phyloP scores from a whole-genome alignment of 306 rosid species.

The Astragalus membranaceus region DNA sequence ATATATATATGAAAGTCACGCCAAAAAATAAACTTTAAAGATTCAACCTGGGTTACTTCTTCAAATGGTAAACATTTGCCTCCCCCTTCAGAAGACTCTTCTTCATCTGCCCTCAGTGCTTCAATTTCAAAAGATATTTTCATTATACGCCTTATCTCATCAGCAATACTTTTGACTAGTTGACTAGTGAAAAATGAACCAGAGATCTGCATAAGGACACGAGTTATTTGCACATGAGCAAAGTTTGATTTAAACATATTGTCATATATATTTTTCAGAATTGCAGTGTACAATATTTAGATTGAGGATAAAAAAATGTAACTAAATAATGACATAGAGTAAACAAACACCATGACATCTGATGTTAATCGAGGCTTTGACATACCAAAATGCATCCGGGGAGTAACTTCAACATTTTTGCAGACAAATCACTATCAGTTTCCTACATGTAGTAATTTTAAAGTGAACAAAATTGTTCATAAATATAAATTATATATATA shows the following conservation, averaged over 20 bases:
- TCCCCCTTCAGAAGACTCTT: not conserved
- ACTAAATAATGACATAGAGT: not conserved
- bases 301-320: no score
- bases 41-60: slow-evolving; percentile 1
- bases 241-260: not conserved
- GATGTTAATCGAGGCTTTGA: not conserved
- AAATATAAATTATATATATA: no score
- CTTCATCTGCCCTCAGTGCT: not conserved
- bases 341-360: not conserved
- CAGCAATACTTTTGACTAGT: not conserved
- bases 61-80: not conserved
- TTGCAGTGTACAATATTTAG: not conserved
- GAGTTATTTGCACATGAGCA: not conserved
- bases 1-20: no score
- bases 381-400: not conserved
- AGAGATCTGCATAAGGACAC: slow-evolving; percentile 5
- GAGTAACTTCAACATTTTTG: not conserved
- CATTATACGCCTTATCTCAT: not conserved
- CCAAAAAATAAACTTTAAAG: no score
- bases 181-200: not conserved
- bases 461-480: not conserved
- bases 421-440: not conserved
- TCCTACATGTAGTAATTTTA: slow-evolving; percentile 13
- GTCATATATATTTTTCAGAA: not conserved
- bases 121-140: not conserved